Percentiles rank a stretch among this genome's conserved stretches.
Conservation (phyloP, 345 rosid species). For the Chamaenerion angustifolium region DNA sequence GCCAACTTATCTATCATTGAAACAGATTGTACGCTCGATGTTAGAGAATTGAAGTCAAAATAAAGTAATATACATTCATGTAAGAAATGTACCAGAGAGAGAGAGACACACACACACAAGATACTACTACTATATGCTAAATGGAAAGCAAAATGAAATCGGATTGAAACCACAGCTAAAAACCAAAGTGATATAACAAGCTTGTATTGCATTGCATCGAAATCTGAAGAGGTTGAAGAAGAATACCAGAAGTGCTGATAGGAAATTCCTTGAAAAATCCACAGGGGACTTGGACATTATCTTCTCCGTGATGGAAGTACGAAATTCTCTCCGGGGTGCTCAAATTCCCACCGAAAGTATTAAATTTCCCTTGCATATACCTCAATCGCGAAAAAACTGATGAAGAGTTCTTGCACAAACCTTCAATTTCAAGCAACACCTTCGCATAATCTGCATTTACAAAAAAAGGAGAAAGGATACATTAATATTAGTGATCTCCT, state of each 20-base stretch:
- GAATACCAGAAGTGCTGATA: constrained; percentile 41
- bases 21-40: background rate
- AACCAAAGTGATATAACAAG: too few relatives aligned
- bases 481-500: too few relatives aligned
- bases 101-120: too few relatives aligned
- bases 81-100: too few relatives aligned
- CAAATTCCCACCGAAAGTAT: constrained; percentile 62
- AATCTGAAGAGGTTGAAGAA: background rate
- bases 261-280: constrained; percentile 65
- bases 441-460: constrained; percentile 39
- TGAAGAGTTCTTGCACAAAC: constrained; percentile 23
- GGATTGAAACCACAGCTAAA: too few relatives aligned
- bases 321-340: constrained; percentile 38
- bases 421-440: constrained; percentile 38
- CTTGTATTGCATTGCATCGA: background rate
- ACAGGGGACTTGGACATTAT: constrained; percentile 47
- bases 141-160: too few relatives aligned
- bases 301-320: constrained; percentile 27
- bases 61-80: constrained; percentile 1
- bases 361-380: constrained; percentile 34
- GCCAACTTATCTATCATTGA: constrained; percentile 43
- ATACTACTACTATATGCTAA: too few relatives aligned
- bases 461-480: background rate
- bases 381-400: constrained; percentile 21
- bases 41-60: background rate